Conservation (phyloP, 805 yeast species). For the Metschnikowia arizonensis region DNA sequence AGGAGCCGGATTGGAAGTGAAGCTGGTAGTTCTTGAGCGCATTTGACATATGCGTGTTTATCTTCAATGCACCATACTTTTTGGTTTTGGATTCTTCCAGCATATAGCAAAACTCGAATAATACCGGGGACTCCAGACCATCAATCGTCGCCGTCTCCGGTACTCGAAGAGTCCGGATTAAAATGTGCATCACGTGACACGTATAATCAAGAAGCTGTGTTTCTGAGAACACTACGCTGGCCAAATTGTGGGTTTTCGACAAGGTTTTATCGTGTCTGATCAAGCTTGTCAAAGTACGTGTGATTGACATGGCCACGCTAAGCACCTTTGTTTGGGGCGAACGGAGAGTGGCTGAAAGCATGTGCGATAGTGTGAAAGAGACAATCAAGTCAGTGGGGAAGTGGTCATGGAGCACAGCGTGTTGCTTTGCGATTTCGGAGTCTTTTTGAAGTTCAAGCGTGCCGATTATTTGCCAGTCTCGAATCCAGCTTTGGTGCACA, state of each 20-base stretch:
- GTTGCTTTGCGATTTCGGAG: conserved; percentile 1
- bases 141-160: not conserved
- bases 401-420: conserved; percentile 7
- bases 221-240: conserved; percentile 12
- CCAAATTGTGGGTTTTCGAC: not conserved
- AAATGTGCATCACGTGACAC: conserved; percentile 16
- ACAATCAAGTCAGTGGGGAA: conserved; percentile 16
- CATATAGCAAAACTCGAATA: conserved; percentile 7
- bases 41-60: conserved; percentile 10
- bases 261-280: not conserved
- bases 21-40: conserved; percentile 10
- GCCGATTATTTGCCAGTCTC: not conserved
- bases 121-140: not conserved
- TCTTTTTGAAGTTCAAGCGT: not conserved
- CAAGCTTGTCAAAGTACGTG: conserved; percentile 2
- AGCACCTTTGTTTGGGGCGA: conserved; percentile 17
- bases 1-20: conserved; percentile 10
- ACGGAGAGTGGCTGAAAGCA: conserved; percentile 20
- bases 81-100: conserved; percentile 4
- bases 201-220: conserved; percentile 22
- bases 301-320: conserved; percentile 13
- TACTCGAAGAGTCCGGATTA: conserved; percentile 16
- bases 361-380: conserved; percentile 18
- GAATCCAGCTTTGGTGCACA: conserved; percentile 2
- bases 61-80: conserved; percentile 11